A percentile compares a stretch with the other conserved stretches of the same genome.
Evolutionary conservation across 2,329 filamentous ascomycete genomes (phyloP).

Genomic region (Paracoccidioides brasiliensis): DNA sequence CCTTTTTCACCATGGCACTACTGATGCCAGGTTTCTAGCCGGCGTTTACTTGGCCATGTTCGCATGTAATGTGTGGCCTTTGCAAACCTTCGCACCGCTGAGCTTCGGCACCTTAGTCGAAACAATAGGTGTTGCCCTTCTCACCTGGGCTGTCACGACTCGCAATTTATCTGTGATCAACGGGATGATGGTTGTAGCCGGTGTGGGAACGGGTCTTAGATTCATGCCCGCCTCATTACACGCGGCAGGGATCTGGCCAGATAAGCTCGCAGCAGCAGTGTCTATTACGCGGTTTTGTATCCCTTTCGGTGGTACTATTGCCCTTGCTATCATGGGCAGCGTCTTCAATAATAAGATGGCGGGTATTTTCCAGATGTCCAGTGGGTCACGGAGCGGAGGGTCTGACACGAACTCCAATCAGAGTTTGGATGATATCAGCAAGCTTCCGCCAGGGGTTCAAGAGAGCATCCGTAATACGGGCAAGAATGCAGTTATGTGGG

Average conservation of each 20-base stretch:
- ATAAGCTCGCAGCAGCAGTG: constrained; percentile 45
- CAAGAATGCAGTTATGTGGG: constrained; percentile 50
- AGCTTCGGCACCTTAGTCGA: constrained; percentile 45
- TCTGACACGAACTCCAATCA: constrained; percentile 22
- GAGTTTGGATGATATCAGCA: constrained; percentile 26
- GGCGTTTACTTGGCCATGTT: constrained; percentile 48
- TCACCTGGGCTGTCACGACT: constrained; percentile 44
- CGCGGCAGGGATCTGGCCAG: constrained; percentile 48
- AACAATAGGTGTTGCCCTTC: constrained; percentile 44
- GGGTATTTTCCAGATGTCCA: constrained; percentile 11
- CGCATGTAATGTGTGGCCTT: constrained; percentile 47
- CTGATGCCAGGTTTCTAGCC: constrained; percentile 13
- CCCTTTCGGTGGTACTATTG: constrained; percentile 52
- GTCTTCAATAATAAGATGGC: constrained; percentile 51
- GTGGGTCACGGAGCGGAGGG: constrained; percentile 18
- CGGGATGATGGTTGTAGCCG: constrained; percentile 53
- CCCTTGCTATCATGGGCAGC: constrained; percentile 53
- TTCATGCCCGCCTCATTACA: constrained; percentile 54
- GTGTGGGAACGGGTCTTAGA: constrained; percentile 50
- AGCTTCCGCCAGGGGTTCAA: constrained; percentile 24
- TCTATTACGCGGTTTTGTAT: constrained; percentile 47
- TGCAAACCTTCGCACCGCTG: constrained; percentile 48
- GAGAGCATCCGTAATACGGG: constrained; percentile 31
- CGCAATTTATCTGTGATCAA: constrained; percentile 42
- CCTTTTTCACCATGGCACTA: neutral